A percentile compares a stretch with the other conserved stretches of the same genome.
Evolutionary conservation across 1,284 basidiomycete genomes (phyloP).

Genomic region (Anthracocystis panici-leucophaei): DNA sequence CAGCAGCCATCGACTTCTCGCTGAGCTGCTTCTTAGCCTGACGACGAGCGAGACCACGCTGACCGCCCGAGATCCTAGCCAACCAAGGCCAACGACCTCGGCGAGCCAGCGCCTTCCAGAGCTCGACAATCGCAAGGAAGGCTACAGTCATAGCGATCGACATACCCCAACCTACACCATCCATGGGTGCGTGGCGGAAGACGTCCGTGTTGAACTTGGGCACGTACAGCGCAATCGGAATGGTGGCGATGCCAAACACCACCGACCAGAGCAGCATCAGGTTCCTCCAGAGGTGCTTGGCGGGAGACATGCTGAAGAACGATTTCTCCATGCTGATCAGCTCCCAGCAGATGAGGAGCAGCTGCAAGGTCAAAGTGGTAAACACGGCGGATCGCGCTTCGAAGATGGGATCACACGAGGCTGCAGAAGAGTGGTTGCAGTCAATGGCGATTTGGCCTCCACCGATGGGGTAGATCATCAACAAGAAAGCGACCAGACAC

Average conservation of each 20-base stretch:
- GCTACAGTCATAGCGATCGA: constrained; percentile 52
- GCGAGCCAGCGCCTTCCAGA: constrained; percentile 61
- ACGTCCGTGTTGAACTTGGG: constrained; percentile 63
- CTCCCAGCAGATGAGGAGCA: constrained; percentile 62
- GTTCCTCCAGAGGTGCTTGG: constrained; percentile 58
- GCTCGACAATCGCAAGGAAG: constrained; percentile 54
- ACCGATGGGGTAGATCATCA: constrained; percentile 62
- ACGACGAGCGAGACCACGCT: constrained; percentile 45
- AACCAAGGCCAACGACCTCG: constrained; percentile 61
- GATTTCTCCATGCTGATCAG: constrained; percentile 60
- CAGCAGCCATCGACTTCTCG: constrained; percentile 17
- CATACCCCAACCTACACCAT: constrained; percentile 58
- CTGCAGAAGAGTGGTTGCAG: constrained; percentile 58
- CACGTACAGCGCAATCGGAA: constrained; percentile 63
- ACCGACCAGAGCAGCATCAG: constrained; percentile 62
- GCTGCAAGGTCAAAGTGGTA: constrained; percentile 58
- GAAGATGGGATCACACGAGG: constrained; percentile 57
- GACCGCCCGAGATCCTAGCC: constrained; percentile 57
- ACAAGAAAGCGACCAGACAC: constrained; percentile 60
- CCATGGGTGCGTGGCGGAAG: constrained; percentile 58
- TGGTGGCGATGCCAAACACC: constrained; percentile 52
- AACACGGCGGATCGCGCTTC: constrained; percentile 63
- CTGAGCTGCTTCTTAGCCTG: constrained; percentile 35
- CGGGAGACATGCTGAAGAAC: constrained; percentile 57
- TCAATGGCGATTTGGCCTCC: constrained; percentile 50